Evolutionary conservation across 345 rosid species (phyloP), one percentile per base, ranked within the genome.

Genomic region (Anacardium occidentale): DNA sequence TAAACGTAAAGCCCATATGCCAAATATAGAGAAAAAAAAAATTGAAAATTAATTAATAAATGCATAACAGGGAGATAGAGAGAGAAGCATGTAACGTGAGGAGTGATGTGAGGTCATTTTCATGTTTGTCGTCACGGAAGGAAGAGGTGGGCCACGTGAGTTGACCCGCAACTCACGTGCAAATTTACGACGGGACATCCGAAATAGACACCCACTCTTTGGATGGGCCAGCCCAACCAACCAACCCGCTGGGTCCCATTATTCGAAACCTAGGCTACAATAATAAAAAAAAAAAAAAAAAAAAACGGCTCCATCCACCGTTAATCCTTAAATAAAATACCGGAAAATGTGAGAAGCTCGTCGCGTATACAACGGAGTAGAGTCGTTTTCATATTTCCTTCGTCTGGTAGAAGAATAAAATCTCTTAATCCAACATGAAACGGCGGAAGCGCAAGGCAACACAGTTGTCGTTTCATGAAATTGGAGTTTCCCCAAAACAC

Each of bases 61-160:
- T 5, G 8, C 37, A 32, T 5, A 12, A 34, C 12, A 60, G 66
- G n/a, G 22, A 20, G 55, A 47, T 3, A 18, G 44, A 12, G 65
- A n/a, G 47, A 1, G 9, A 26, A 48, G 32, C 10, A 22, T 13
- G 56, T 1, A 59, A 71, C 69, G 62, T 47, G 71, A 54, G 29
- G 58, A 71, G 70, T 56, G 55, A 72, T 26, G 74, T 70, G 78
- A 40, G 68, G 80, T 75, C 85, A 55, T 40, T 69, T 75, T 69
- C 80, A 48, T 50, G 82, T 25, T 45, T 71, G 83, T 74, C 79
- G 81, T 59, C 76, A 73, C 74, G 48, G 47, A 68, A 62, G 63
- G 15, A 63, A 32, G 67, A 34, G 72, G 81, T 74, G 83, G 83
- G 80, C 80, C 83, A 74, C 74, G 68, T 71, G 77, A 79, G 75